Base-by-base conservation (phyloP, 345 rosid species). In the Trapa bicornis region DNA sequence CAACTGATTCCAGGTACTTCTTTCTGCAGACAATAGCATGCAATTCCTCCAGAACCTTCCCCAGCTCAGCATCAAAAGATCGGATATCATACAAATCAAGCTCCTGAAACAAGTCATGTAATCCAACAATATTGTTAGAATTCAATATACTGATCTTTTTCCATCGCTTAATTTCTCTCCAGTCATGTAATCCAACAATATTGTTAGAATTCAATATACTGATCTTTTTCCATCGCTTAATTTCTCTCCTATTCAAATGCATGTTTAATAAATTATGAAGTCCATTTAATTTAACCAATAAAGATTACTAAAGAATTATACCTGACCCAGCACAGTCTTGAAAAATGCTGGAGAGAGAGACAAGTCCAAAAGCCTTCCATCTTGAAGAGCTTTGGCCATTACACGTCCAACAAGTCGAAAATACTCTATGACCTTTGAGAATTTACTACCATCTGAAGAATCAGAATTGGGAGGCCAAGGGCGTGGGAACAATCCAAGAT, bases 331-430 rank as follows among this genome's bases (percentile, higher is more conserved):
- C 66, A 91, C 84, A 70, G 91, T 88, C 81, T 95, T 91, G 73
- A 85, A 89, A 69, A 95, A 89, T 39, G 98, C 82, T 29, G 90
- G 79, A 6, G 96, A 89, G 71, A 95, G 71, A 47, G 97, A 89
- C 70, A 95, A 76, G 76, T 95, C 99, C 81, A 95, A 72, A 70
- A 95, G 89, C 68, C 99, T 84, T 65, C 99, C 99, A 78, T 95
- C 99, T 83, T 95, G 99, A 81, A 95, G 96, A 78, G 99, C 98
- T 82, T 95, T 95, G 38, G 99, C 98, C 92, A 89, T 88, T 71
- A 87, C 92, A 67, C 98, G 98, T 64, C 99, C 99, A 78, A 89
- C 79, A 74, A 95, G 78, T 58, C 94, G 87, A 80, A 95, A 95
- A 75, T 95, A 82, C 69, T 91, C 98, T 56, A 80, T 67, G 17